Percentiles rank a stretch among this genome's conserved stretches.
phyloP scores from a whole-genome alignment of 768 basidiomycete species.

The Hemileccinum impolitum region DNA sequence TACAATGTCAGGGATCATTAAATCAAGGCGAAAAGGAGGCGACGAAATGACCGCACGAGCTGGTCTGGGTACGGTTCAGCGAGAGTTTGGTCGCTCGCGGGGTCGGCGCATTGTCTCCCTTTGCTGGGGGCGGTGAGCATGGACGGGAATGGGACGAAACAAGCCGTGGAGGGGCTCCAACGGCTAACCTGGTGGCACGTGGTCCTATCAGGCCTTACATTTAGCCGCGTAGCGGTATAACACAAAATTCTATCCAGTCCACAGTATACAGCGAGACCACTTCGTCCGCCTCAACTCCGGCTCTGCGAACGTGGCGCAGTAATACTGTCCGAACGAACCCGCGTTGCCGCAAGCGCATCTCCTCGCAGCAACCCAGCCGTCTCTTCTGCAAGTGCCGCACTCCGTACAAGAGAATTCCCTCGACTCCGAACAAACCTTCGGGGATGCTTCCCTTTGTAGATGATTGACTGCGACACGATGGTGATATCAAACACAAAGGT shows the following conservation, averaged over 20 bases:
- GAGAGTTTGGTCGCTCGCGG: conserved; percentile 21
- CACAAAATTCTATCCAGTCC: not conserved
- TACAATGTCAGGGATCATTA: conserved; percentile 26
- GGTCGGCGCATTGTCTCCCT: conserved; percentile 10
- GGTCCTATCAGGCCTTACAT: conserved; percentile 7
- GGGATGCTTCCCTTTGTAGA: conserved; percentile 60
- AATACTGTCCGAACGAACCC: conserved; percentile 16
- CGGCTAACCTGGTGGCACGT: conserved; percentile 11
- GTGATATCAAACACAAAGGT: conserved; percentile 92
- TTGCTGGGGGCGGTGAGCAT: conserved; percentile 19
- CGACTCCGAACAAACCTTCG: conserved; percentile 29
- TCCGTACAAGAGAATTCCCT: conserved; percentile 26
- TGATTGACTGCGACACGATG: conserved; percentile 80
- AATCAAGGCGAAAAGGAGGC: not conserved
- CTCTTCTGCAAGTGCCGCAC: conserved; percentile 40
- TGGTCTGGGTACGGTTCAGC: conserved; percentile 40
- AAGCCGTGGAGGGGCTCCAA: not conserved
- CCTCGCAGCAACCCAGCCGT: conserved; percentile 46
- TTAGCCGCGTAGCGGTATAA: not conserved
- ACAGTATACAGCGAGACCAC: conserved; percentile 1
- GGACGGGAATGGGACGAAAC: not conserved
- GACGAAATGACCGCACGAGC: conserved; percentile 34
- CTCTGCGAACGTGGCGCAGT: conserved; percentile 33
- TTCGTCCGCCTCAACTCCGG: conserved; percentile 31
- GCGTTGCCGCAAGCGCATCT: conserved; percentile 35